phyloP scores from a whole-genome alignment of 768 basidiomycete genomes.

The Termitomyces sp. region DNA sequence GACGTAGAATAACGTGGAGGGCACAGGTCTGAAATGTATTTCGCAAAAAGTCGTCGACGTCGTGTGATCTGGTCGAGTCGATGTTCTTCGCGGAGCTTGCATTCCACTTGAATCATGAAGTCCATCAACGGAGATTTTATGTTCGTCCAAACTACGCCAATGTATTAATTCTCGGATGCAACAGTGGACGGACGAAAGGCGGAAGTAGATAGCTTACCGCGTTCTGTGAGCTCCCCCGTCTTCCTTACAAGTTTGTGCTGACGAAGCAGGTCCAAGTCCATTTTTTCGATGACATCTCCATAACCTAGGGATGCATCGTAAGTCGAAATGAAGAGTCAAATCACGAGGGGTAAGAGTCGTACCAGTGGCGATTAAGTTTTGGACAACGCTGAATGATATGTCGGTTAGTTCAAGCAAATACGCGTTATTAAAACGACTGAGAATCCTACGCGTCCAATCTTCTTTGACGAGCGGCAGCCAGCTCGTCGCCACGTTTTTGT shows the following conservation, averaged over 20 bases:
- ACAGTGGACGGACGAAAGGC: not conserved
- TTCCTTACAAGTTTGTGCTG: conserved; percentile 31
- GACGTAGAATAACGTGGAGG: conserved; percentile 4
- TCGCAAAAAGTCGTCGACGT: conserved; percentile 15
- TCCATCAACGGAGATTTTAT: conserved; percentile 25
- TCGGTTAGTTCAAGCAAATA: not conserved
- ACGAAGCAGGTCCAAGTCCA: conserved; percentile 13
- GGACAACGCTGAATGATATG: conserved; percentile 5
- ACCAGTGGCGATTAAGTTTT: conserved; percentile 12
- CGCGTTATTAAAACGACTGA: not conserved
- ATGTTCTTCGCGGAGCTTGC: conserved; percentile 10
- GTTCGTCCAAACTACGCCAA: conserved; percentile 29
- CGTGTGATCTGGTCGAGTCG: conserved; percentile 13
- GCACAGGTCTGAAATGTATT: conserved; percentile 12
- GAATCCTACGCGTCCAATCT: conserved; percentile 31
- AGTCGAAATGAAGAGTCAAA: not conserved
- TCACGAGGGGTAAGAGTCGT: not conserved
- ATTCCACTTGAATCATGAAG: conserved; percentile 30
- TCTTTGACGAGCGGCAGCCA: conserved; percentile 28
- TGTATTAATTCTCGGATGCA: not conserved
- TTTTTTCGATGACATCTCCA: conserved; percentile 26
- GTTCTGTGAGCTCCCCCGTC: conserved; percentile 30
- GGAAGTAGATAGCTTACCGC: conserved; percentile 23
- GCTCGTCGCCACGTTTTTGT: conserved; percentile 28
- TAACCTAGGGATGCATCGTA: conserved; percentile 27